A percentile compares a stretch with the other conserved stretches of the same genome.
Conservation (phyloP, 495 filamentous ascomycete species). For the Aspergillus kassunensis region DNA sequence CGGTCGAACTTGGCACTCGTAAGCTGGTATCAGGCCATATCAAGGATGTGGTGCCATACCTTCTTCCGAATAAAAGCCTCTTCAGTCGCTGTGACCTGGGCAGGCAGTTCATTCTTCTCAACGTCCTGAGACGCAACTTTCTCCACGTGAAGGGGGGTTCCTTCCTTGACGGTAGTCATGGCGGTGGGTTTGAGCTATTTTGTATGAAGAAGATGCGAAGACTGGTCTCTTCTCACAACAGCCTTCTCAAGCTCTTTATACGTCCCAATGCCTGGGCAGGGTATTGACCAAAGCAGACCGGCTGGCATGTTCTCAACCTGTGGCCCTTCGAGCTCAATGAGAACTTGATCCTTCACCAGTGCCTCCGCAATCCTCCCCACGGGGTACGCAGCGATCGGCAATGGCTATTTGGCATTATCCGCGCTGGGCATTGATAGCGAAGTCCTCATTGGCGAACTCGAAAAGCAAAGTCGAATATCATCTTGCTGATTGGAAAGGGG, state of each 20-base stretch:
- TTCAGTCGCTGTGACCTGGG: not conserved
- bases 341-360: not conserved
- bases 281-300: not conserved
- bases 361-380: not conserved
- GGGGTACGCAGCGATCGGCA: not conserved
- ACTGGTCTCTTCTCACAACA: not conserved
- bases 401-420: not conserved
- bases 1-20: slow-evolving; percentile 20
- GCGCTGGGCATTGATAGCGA: not conserved
- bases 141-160: not conserved
- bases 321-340: not conserved
- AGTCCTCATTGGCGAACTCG: not conserved
- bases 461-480: not conserved
- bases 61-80: slow-evolving; percentile 5
- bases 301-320: not conserved
- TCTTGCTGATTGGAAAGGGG: not conserved
- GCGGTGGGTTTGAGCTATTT: not conserved
- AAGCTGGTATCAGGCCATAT: not conserved
- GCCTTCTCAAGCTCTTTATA: not conserved
- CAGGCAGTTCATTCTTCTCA: not conserved
- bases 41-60: not conserved
- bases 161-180: not conserved
- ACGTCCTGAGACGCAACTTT: not conserved
- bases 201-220: not conserved
- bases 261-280: not conserved